Conservation (phyloP, 2,329 filamentous ascomycete species). For the Aspergillus bombycis region DNA sequence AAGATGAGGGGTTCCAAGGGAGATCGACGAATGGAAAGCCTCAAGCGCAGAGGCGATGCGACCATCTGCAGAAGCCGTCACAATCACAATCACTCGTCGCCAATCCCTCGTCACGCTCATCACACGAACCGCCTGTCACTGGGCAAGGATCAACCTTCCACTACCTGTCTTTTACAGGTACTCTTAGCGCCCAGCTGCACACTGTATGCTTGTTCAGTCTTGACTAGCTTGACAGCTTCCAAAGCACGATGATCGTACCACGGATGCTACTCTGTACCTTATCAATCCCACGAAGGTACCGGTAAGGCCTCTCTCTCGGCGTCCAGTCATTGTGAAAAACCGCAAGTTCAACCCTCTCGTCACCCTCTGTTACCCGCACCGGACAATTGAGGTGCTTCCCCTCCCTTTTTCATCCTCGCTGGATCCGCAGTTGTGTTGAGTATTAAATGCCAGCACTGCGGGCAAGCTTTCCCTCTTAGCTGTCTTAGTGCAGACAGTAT, state of each 20-base stretch:
- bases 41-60: constrained; percentile 13
- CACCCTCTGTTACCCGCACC: background rate
- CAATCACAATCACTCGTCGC: constrained; percentile 34
- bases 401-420: background rate
- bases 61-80: constrained; percentile 35
- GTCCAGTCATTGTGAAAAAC: background rate
- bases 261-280: background rate
- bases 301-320: background rate
- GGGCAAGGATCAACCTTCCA: constrained; percentile 3
- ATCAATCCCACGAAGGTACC: constrained; percentile 15
- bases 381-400: background rate
- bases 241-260: constrained; percentile 1
- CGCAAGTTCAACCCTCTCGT: background rate
- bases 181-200: constrained; percentile 20
- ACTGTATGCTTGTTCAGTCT: constrained; percentile 16
- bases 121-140: constrained; percentile 16
- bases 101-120: constrained; percentile 28
- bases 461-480: constrained; percentile 4
- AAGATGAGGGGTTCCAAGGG: constrained; percentile 3
- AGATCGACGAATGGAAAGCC: constrained; percentile 20
- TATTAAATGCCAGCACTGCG: constrained; percentile 17
- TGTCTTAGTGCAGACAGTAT: constrained; percentile 9
- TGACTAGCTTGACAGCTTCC: constrained; percentile 1
- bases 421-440: background rate
- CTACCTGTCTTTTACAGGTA: constrained; percentile 10